phyloP scores from a whole-genome alignment of 2,329 filamentous ascomycete genomes.

The Exophiala xenobiotica region DNA sequence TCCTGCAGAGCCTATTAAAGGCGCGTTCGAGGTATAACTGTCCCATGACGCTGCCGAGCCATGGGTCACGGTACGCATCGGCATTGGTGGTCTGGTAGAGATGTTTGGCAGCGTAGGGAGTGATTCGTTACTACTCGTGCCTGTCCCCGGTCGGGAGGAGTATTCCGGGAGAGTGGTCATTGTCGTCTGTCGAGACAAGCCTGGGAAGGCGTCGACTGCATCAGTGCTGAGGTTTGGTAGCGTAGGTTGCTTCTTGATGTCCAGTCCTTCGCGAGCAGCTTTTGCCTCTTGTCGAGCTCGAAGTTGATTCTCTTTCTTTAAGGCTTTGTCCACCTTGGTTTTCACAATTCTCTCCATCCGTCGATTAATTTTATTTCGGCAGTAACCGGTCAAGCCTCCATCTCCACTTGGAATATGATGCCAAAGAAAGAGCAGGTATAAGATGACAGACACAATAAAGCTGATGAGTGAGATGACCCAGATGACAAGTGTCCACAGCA shows the following conservation, averaged over 20 bases:
- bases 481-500: conserved; percentile 87
- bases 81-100: conserved; percentile 45
- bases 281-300: conserved; percentile 55
- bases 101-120: conserved; percentile 42
- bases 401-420: conserved; percentile 84
- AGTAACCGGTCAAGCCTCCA: conserved; percentile 79
- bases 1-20: conserved; percentile 60
- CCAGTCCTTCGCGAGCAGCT: conserved; percentile 30
- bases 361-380: conserved; percentile 85
- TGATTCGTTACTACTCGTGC: conserved; percentile 39
- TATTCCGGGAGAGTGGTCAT: conserved; percentile 63
- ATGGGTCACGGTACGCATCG: conserved; percentile 49
- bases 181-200: conserved; percentile 60
- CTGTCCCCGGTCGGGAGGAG: conserved; percentile 57
- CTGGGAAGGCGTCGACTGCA: conserved; percentile 60
- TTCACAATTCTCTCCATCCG: conserved; percentile 81
- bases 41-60: conserved; percentile 52
- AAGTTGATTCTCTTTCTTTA: conserved; percentile 69
- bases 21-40: conserved; percentile 65
- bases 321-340: conserved; percentile 81
- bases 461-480: conserved; percentile 79
- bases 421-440: conserved; percentile 88
- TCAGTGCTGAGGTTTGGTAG: conserved; percentile 57
- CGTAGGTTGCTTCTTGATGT: conserved; percentile 50
- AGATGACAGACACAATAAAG: conserved; percentile 69